Evolutionary conservation across 805 yeast genomes (phyloP), one percentile per base, ranked within the genome.

Genomic region (Yarrowia porcina): DNA sequence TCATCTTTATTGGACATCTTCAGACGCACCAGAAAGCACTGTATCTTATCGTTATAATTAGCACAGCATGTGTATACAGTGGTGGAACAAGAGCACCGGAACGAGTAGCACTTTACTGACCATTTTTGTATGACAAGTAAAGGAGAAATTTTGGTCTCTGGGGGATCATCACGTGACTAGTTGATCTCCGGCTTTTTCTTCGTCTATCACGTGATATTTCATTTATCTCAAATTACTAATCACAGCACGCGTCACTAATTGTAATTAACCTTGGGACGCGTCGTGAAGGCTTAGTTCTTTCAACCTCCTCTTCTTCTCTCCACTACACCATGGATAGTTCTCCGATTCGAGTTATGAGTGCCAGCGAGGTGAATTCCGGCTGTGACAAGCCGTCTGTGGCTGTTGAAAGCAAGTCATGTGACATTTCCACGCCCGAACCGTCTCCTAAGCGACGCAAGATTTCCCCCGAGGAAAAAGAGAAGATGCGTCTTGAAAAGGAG

Each of bases 321-420:
- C 36, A 18, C 41, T 12, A 12, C 25, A 45, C 23, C 36, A 45
- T 49, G 41, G 57, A 49, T 32, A 49, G 57, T 13, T 49, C 41
- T 35, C 57, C 57, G 8, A 49, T 49, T 21, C 57, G 57, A 33
- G n/a, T 21, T 6, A 49, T 49, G 39, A 49, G 32, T n/a, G 41
- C 57, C 32, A 33, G 57, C 30, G 57, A 49, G 32, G 32, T 21
- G 33, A 49, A 49, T 33, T 20, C n/a, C 9, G 57, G 17, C 3
- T 28, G 27, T 15, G 27, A 45, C 17, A 45, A 45, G 30, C 32
- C 20, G n/a, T n/a, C n/a, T 3, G 23, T 18, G 7, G 13, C 18
- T 10, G 23, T 11, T 6, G 41, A 33, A n/a, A 33, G 18, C 41
- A 36, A 36, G 23, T 11, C 41, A 9, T 21, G 41, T 15, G 7